Percentiles rank a stretch among this genome's conserved stretches.
phyloP scores from a whole-genome alignment of 768 basidiomycete genomes.

The Trichaptum fuscoviolaceum region DNA sequence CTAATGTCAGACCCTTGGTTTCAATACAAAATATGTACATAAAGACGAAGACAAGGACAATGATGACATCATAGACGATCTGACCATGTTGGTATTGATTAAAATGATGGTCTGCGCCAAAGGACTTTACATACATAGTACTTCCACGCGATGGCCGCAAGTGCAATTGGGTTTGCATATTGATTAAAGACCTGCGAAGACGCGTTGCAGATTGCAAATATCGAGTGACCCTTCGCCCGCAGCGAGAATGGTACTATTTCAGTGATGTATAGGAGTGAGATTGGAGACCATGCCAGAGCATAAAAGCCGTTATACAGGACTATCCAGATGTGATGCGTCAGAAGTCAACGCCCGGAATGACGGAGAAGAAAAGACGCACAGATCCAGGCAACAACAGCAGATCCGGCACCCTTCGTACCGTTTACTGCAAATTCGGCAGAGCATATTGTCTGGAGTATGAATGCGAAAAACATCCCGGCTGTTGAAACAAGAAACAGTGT shows the following conservation, averaged over 20 bases:
- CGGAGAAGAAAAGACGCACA: conserved; percentile 19
- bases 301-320: conserved; percentile 16
- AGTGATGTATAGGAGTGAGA: conserved; percentile 22
- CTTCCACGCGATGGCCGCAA: conserved; percentile 26
- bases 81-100: neutral
- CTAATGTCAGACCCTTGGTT: conserved; percentile 20
- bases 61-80: conserved; percentile 19
- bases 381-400: conserved; percentile 26
- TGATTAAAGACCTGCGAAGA: conserved; percentile 36
- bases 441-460: conserved; percentile 55
- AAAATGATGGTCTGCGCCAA: neutral
- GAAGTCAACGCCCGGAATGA: conserved; percentile 21
- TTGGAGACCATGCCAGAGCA: conserved; percentile 31
- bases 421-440: conserved; percentile 50
- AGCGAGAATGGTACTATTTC: conserved; percentile 38
- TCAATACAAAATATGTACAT: conserved; percentile 20
- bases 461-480: conserved; percentile 22
- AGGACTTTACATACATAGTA: conserved; percentile 17
- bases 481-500: conserved; percentile 18
- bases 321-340: conserved; percentile 17
- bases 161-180: conserved; percentile 34
- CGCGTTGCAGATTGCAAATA: conserved; percentile 33
- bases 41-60: conserved; percentile 21
- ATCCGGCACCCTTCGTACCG: conserved; percentile 17
- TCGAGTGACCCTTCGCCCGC: conserved; percentile 34